Evolutionary conservation across 176 grass and related monocot species (phyloP).

Genomic region (Pontederia crassipes): DNA sequence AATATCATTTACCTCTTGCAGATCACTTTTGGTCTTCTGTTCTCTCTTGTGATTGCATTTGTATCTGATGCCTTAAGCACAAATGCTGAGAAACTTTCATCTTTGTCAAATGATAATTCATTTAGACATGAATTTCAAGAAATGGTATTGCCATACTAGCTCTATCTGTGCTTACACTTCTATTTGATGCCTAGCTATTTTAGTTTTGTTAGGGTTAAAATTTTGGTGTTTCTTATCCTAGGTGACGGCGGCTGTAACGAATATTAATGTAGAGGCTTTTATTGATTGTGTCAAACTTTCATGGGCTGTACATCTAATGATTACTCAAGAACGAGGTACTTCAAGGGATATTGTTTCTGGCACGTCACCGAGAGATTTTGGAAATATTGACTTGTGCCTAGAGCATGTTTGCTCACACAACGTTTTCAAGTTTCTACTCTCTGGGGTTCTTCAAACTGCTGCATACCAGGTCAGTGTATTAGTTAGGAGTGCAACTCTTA

Average conservation of each 20-base stretch:
- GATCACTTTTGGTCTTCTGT: slow-evolving; percentile 63
- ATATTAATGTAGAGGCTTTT: slow-evolving; percentile 56
- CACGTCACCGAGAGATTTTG: slow-evolving; percentile 31
- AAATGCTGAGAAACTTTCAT: slow-evolving; percentile 32
- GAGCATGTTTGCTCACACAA: slow-evolving; percentile 67
- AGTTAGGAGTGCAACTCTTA: neutral
- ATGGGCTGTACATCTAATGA: slow-evolving; percentile 81
- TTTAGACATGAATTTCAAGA: slow-evolving; percentile 88
- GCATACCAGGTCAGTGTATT: slow-evolving; percentile 61
- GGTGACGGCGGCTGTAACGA: slow-evolving; percentile 62
- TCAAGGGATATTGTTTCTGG: slow-evolving; percentile 35
- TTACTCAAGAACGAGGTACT: slow-evolving; percentile 63
- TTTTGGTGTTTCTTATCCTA: slow-evolving; percentile 23
- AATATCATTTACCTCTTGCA: slow-evolving; percentile 27
- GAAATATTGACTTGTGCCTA: slow-evolving; percentile 58
- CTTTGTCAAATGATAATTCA: slow-evolving; percentile 50
- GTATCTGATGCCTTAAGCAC: slow-evolving; percentile 72
- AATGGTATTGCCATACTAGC: slow-evolving; percentile 37
- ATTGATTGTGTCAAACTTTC: slow-evolving; percentile 68
- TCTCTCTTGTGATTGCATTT: slow-evolving; percentile 68
- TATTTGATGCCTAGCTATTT: neutral
- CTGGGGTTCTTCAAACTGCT: slow-evolving; percentile 56
- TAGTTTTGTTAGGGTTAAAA: neutral
- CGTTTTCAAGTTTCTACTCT: slow-evolving; percentile 58
- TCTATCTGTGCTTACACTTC: neutral